Evolutionary conservation across 176 grass and related monocot species (phyloP), one percentile per base, ranked within the genome.

Genomic region (Triticum urartu): DNA sequence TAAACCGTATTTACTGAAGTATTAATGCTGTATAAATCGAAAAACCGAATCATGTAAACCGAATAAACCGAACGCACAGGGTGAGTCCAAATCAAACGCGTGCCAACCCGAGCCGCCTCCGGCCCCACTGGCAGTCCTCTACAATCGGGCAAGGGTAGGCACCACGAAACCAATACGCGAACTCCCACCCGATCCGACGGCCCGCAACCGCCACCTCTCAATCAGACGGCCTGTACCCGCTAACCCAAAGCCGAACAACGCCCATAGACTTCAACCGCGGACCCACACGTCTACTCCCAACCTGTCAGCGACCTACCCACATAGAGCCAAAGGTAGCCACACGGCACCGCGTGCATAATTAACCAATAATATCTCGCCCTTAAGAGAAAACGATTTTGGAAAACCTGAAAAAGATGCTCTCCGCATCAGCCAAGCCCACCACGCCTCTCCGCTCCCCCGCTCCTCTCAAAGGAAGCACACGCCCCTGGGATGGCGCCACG

Each of bases 401-500:
- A 69, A 83, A 86, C 32, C 40, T 17, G n/a, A 66, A 76, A 79
- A 84, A 89, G 79, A 92, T 83, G 90, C 83, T 75, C 79, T 86
- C 72, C 88, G 89, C 88, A 85, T 95, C 85, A 81, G 72, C 86
- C 83, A 18, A 82, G 78, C 69, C 69, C 80, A 80, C 32, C 81
- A 84, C 82, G 79, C 52, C 61, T 86, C 88, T 59, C 30, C 58
- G 7, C 42, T 21, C 42, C 48, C 24, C 60, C 4, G 25, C 71
- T 72, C 80, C 94, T 97, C 92, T 91, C 90, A 87, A 77, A 92
- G 80, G 87, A 94, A 97, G 85, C 95, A 94, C 92, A 97, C 72
- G 6, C 20, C 64, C 79, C 74, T 85, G n/a, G 73, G 52, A 92
- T 92, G 1, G 13, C 7, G 24, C 88, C 94, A 97, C 79, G 88